phyloP scores from a whole-genome alignment of 257 asterid genomes.

The Primulina tabacum region DNA sequence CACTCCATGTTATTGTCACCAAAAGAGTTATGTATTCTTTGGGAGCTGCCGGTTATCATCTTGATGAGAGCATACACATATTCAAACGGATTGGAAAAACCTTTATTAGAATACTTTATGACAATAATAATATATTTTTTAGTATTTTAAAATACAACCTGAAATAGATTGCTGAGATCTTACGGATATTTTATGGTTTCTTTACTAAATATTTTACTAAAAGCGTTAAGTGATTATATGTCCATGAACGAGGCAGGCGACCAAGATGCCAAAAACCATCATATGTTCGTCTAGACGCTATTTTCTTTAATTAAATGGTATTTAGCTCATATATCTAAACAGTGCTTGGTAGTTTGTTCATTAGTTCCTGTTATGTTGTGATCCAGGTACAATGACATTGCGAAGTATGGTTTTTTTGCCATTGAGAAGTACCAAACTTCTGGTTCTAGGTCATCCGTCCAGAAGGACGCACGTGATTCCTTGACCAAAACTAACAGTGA shows the following conservation, averaged over 20 bases:
- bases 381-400: slow-evolving; percentile 88
- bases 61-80: no score
- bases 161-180: neutral
- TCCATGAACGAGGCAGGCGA: slow-evolving; percentile 3
- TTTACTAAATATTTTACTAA: neutral
- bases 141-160: neutral
- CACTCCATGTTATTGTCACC: no score
- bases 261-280: neutral
- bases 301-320: neutral
- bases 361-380: slow-evolving; percentile 18
- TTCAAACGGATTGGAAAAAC: neutral
- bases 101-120: neutral
- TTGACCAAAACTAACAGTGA: slow-evolving; percentile 37
- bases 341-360: slow-evolving; percentile 15
- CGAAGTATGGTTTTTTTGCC: slow-evolving; percentile 76
- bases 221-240: neutral
- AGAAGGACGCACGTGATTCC: slow-evolving; percentile 34
- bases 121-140: neutral
- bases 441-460: slow-evolving; percentile 38
- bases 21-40: no score
- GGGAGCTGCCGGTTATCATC: no score
- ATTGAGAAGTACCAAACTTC: slow-evolving; percentile 40
- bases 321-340: slow-evolving; percentile 8
- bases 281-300: neutral
- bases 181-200: neutral